Base-by-base conservation (phyloP, 2,329 filamentous ascomycete genomes). In the Penicillium sp. region DNA sequence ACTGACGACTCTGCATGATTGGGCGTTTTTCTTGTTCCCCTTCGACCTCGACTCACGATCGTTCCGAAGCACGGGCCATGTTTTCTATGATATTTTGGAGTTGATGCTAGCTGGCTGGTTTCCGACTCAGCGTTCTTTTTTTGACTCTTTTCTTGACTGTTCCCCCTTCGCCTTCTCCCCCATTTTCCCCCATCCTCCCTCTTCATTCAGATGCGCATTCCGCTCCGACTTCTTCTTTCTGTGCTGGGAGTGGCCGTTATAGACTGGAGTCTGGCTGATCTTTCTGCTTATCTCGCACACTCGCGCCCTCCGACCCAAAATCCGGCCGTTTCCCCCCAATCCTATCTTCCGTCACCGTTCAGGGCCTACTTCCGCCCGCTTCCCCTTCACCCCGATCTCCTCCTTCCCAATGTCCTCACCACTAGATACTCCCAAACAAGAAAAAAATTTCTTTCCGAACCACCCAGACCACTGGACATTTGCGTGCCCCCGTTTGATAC, bases 1-100 rank as follows among this genome's bases (percentile, higher is more conserved):
- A 59, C 53, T 64, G 59, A 65, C 57, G 62, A 65, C 58, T n/a
- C n/a, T 64, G 63, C 63, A 65, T 65, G 63, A 64, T 49, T 58
- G 62, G 61, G 60, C 60, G 61, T 64, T 65, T 57, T 57, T 44
- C 54, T 55, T 37, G 50, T 51, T 36, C 44, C 43, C 39, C 33
- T 32, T 35, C 35, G 39, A 45, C 44, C 44, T 53, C 41, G 39
- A 45, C 38, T 41, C 30, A 54, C 45, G 50, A 54, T 51, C 47
- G 44, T 47, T 47, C 26, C 38, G 31, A 38, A 35, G 32, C 36
- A 52, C 45, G 48, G 49, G 48, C 49, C 41, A 44, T 52, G 43
- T 50, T 21, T 38, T 36, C 37, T 46, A 29, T 48, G 43, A 50
- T 44, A 45, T 46, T 41, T 46, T 41, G 54, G 54, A 58, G 57